Percentiles rank a stretch among this genome's conserved stretches.
Evolutionary conservation across 2,329 filamentous ascomycete species (phyloP).

Genomic region (Calonectria pteridis): DNA sequence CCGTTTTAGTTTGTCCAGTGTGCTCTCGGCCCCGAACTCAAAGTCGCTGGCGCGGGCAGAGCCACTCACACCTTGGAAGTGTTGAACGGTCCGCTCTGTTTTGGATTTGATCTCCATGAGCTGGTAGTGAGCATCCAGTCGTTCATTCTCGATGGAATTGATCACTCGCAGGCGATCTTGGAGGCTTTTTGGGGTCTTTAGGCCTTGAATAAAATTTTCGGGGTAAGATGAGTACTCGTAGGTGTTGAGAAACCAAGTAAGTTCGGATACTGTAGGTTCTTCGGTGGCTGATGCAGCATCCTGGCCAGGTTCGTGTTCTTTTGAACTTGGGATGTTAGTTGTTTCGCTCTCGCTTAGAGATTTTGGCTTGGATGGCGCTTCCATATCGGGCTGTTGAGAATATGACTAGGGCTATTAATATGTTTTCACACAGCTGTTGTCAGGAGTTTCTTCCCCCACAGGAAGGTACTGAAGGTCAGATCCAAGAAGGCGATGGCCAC

Average conservation of each 20-base stretch:
- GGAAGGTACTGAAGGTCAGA: rapidly evolving
- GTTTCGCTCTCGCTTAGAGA: too few relatives aligned
- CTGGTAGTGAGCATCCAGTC: background rate
- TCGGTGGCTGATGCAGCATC: background rate
- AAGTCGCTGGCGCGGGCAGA: background rate
- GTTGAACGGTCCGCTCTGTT: background rate
- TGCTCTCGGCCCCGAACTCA: background rate
- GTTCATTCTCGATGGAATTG: background rate
- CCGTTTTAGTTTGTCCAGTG: background rate
- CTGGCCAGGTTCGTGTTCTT: background rate
- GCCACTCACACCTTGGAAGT: background rate
- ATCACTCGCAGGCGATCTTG: background rate
- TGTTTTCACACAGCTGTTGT: background rate
- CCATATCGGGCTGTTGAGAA: background rate
- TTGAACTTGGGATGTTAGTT: background rate
- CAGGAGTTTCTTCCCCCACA: background rate
- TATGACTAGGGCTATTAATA: too few relatives aligned
- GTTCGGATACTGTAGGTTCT: background rate
- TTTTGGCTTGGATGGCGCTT: too few relatives aligned
- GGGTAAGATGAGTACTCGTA: background rate
- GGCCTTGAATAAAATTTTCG: background rate
- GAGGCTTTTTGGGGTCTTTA: background rate
- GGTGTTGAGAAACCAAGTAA: background rate
- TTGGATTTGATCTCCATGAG: background rate
- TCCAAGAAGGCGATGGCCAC: background rate